Evolutionary conservation across 495 filamentous ascomycete genomes (phyloP).

Genomic region (Talaromyces nanjingensis): DNA sequence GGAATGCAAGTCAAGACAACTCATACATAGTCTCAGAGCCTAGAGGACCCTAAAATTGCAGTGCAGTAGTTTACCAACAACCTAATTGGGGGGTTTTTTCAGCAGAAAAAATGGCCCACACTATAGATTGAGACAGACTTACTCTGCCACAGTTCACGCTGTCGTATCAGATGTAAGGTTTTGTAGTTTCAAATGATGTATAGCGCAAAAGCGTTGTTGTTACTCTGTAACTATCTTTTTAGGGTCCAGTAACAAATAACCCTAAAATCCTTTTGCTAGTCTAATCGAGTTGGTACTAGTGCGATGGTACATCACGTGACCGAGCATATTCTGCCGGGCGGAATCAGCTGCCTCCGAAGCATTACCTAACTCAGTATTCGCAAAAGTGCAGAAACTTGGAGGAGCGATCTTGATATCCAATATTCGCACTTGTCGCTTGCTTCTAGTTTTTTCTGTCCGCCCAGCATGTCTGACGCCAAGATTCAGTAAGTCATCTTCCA

Average conservation of each 20-base stretch:
- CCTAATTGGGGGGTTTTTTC: no score
- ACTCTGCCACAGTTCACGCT: no score
- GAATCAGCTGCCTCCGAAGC: background rate
- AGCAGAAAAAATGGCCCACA: no score
- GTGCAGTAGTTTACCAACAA: no score
- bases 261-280: background rate
- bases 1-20: no score
- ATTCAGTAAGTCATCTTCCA: conserved; percentile 55
- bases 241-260: background rate
- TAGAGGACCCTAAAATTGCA: background rate
- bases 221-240: no score
- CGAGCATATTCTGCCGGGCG: conserved; percentile 6
- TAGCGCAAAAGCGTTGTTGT: no score
- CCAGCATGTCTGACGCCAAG: conserved; percentile 67
- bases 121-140: no score
- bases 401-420: background rate
- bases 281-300: background rate
- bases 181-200: no score
- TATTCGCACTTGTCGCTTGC: background rate
- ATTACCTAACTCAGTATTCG: background rate
- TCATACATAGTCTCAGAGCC: no score
- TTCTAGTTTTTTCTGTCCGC: conserved; percentile 9
- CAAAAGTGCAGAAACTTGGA: background rate
- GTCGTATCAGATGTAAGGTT: no score
- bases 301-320: conserved; percentile 1